Evolutionary conservation across 2,329 filamentous ascomycete genomes (phyloP).

Genomic region (Monosporascus cannonballus): DNA sequence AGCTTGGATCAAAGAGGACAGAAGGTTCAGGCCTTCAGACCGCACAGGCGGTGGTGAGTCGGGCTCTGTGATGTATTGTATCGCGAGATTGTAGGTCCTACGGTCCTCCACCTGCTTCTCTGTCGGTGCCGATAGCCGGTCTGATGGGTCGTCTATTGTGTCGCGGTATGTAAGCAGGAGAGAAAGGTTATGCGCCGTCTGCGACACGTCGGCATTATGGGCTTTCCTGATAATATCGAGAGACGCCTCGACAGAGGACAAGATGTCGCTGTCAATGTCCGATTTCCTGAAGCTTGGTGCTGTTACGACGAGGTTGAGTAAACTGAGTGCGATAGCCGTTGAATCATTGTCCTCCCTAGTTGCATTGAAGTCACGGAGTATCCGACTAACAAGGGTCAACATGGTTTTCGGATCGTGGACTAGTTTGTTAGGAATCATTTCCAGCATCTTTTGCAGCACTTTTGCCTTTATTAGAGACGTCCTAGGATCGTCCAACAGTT

Average conservation of each 20-base stretch:
- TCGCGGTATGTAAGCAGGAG: slow-evolving; percentile 51
- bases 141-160: slow-evolving; percentile 40
- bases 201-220: slow-evolving; percentile 35
- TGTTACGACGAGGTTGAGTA: slow-evolving; percentile 55
- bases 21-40: slow-evolving; percentile 56
- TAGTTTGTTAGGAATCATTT: slow-evolving; percentile 55
- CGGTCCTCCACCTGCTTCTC: slow-evolving; percentile 52
- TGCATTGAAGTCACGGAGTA: slow-evolving; percentile 44
- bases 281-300: slow-evolving; percentile 49
- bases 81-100: slow-evolving; percentile 55
- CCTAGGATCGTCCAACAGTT: slow-evolving; percentile 34
- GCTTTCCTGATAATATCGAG: slow-evolving; percentile 37
- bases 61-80: slow-evolving; percentile 55
- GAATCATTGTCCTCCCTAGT: slow-evolving; percentile 40
- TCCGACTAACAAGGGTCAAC: slow-evolving; percentile 55
- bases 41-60: slow-evolving; percentile 63
- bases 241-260: slow-evolving; percentile 42
- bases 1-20: slow-evolving; percentile 50
- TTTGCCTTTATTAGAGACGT: slow-evolving; percentile 50
- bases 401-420: slow-evolving; percentile 59
- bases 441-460: slow-evolving; percentile 60
- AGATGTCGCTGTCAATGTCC: slow-evolving; percentile 33
- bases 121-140: slow-evolving; percentile 32
- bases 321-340: slow-evolving; percentile 48
- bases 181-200: slow-evolving; percentile 50